Conservation (phyloP, 2,329 filamentous ascomycete genomes). For the Ophiobolus disseminans region DNA sequence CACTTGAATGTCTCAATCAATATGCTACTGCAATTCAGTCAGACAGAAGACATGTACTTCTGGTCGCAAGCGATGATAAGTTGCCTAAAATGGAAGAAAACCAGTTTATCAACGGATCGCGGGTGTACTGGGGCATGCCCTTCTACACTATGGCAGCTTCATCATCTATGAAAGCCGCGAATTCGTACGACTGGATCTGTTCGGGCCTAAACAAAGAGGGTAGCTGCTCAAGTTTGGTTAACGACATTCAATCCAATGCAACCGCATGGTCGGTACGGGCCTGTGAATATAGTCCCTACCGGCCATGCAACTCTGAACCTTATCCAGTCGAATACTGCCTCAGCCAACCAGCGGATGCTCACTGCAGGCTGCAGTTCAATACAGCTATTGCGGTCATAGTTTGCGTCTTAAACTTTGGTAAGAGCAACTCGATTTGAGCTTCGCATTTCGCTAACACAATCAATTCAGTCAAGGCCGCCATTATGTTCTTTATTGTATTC, state of each 20-base stretch:
- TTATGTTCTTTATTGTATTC: slow-evolving; percentile 25
- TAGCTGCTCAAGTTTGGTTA: slow-evolving; percentile 2
- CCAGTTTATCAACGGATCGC: slow-evolving; percentile 2
- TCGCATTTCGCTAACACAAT: too few relatives aligned
- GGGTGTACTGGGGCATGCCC: slow-evolving; percentile 8
- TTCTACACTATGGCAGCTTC: not conserved
- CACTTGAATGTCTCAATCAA: slow-evolving; percentile 19
- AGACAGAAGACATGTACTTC: slow-evolving; percentile 17
- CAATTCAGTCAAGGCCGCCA: slow-evolving; percentile 20
- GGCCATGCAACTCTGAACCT: not conserved
- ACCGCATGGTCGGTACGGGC: slow-evolving; percentile 7
- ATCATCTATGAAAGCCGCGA: not conserved
- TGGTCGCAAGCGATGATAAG: slow-evolving; percentile 14
- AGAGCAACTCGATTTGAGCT: too few relatives aligned
- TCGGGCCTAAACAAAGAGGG: not conserved
- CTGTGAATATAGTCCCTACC: not conserved
- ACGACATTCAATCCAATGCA: not conserved
- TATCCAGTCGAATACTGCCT: slow-evolving; percentile 27
- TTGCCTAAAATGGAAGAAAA: slow-evolving; percentile 3
- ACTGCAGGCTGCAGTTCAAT: slow-evolving; percentile 29
- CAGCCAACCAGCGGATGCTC: slow-evolving; percentile 16
- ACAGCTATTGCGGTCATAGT: slow-evolving; percentile 20
- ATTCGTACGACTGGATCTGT: slow-evolving; percentile 19
- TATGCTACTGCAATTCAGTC: slow-evolving; percentile 22
- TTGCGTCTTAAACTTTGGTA: slow-evolving; percentile 20